Conservation (phyloP, 2,329 filamentous ascomycete species). For the Bipolaris sorokiniana region DNA sequence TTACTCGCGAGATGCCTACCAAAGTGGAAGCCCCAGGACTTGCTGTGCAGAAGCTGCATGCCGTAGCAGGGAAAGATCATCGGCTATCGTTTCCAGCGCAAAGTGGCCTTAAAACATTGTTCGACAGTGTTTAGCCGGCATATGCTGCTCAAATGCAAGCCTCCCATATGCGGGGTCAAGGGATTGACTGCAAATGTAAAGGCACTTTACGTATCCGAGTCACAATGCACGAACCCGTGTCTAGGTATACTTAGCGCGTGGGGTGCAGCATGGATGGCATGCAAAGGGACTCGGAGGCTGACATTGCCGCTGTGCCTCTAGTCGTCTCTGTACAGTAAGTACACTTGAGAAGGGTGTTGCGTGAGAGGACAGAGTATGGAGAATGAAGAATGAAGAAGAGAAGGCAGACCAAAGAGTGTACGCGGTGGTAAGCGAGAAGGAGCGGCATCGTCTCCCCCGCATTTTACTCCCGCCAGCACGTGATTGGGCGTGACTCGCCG, state of each 20-base stretch:
- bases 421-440: conserved; percentile 6
- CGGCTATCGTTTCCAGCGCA: conserved; percentile 20
- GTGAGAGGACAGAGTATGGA: background rate
- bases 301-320: no score
- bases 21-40: background rate
- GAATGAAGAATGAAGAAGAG: background rate
- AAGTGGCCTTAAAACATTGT: background rate
- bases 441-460: conserved; percentile 9
- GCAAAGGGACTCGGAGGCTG: no score
- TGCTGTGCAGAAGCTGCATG: background rate
- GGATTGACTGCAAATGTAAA: background rate
- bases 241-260: background rate
- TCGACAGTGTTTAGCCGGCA: conserved; percentile 19
- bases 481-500: conserved; percentile 3
- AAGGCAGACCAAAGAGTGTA: background rate
- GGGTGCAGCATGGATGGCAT: background rate
- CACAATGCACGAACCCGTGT: background rate
- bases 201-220: background rate
- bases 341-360: background rate
- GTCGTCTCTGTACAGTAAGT: background rate
- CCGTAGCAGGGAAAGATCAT: conserved; percentile 7
- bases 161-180: background rate
- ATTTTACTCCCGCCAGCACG: background rate
- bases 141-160: background rate
- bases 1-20: background rate